These are phyloP conservation scores for Phytophthora pluvialis DNA, from an alignment of 352 stramenopile species.

Conservation along the genomic window DNA sequence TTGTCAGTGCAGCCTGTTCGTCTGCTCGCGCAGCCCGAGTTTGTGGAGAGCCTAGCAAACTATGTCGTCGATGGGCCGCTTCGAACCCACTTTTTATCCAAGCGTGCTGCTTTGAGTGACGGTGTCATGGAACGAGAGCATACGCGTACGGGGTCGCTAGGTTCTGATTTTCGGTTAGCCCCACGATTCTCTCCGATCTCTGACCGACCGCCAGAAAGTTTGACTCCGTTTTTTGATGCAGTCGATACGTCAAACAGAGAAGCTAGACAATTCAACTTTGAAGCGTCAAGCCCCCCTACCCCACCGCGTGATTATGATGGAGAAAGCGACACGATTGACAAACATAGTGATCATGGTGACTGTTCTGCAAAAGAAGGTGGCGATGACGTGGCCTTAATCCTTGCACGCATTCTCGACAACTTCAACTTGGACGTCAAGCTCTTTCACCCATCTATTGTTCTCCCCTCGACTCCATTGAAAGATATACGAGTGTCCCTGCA, in stretches of 20 bases:
- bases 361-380: slow-evolving; percentile 14
- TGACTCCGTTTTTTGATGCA: slow-evolving; percentile 76
- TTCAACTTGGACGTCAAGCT: slow-evolving; percentile 49
- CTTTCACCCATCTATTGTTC: slow-evolving; percentile 49
- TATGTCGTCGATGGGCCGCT: slow-evolving; percentile 69
- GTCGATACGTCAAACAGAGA: slow-evolving; percentile 46
- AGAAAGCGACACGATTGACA: not conserved
- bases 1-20: slow-evolving; percentile 61
- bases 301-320: not conserved
- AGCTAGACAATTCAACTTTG: slow-evolving; percentile 27
- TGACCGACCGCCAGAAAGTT: slow-evolving; percentile 26
- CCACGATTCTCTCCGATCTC: slow-evolving; percentile 25
- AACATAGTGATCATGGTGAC: not conserved
- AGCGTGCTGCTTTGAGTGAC: slow-evolving; percentile 20
- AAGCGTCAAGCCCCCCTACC: slow-evolving; percentile 5
- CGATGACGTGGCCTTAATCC: slow-evolving; percentile 6
- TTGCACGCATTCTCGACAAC: slow-evolving; percentile 36
- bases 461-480: slow-evolving; percentile 52
- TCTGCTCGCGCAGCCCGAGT: slow-evolving; percentile 61
- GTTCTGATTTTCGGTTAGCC: slow-evolving; percentile 30
- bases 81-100: slow-evolving; percentile 45
- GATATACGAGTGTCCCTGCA: slow-evolving; percentile 34
- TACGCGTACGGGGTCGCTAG: slow-evolving; percentile 23
- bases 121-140: slow-evolving; percentile 13
- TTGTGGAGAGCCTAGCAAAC: slow-evolving; percentile 63